These are phyloP conservation scores for Erodium chrysanthum DNA, from an alignment of 441 rosid genomes.

Conservation along the genomic window DNA sequence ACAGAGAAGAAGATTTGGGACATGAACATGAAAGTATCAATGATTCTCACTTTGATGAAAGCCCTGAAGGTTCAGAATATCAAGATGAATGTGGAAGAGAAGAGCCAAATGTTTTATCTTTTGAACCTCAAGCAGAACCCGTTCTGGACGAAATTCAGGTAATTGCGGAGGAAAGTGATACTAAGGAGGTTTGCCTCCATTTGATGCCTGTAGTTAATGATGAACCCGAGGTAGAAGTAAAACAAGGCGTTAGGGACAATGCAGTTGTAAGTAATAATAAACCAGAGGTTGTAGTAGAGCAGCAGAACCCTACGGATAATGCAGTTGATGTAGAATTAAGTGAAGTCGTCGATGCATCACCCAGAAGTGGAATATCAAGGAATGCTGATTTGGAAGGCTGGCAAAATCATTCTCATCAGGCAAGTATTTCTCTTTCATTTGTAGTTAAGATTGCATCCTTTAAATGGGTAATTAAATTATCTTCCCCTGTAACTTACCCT, in stretches of 20 bases:
- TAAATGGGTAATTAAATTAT: no score
- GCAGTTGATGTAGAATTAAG: slow-evolving; percentile 18
- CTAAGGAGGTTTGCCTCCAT: slow-evolving; percentile 18
- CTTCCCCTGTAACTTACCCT: background rate
- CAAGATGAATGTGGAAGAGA: slow-evolving; percentile 3
- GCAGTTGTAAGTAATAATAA: no score
- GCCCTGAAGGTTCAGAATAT: slow-evolving; percentile 33
- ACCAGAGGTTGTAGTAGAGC: no score
- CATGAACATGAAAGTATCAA: slow-evolving; percentile 20
- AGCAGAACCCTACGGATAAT: slow-evolving; percentile 8
- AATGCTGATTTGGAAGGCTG: slow-evolving; percentile 14
- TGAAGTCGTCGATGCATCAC: slow-evolving; percentile 17
- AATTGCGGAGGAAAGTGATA: slow-evolving; percentile 16
- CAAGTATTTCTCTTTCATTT: slow-evolving; percentile 12
- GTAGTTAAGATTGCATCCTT: background rate
- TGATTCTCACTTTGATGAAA: slow-evolving; percentile 34
- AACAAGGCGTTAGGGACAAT: no score
- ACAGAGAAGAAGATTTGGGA: slow-evolving; percentile 17
- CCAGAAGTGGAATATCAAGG: slow-evolving; percentile 7
- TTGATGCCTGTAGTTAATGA: slow-evolving; percentile 7
- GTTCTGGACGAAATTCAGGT: slow-evolving; percentile 18
- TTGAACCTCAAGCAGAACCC: slow-evolving; percentile 27
- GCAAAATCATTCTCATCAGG: slow-evolving; percentile 31
- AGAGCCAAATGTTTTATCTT: slow-evolving; percentile 17
- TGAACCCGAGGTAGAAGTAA: slow-evolving; percentile 17